Conservation (phyloP, 2,329 filamentous ascomycete genomes). For the Penicillium sp. region DNA sequence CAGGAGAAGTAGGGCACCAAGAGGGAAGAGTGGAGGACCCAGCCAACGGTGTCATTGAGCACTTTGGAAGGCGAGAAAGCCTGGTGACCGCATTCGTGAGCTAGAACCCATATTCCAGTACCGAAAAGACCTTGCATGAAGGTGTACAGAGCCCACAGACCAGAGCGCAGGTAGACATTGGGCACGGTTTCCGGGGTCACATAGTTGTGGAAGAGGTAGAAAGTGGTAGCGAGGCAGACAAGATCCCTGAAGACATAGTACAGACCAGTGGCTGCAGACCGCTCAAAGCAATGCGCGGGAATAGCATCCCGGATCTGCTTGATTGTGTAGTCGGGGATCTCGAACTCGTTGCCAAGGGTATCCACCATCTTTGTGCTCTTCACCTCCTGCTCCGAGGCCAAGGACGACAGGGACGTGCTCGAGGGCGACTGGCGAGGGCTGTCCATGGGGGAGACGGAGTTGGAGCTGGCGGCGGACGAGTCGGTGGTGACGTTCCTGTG, state of each 20-base stretch:
- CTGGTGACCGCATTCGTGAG: slow-evolving; percentile 96
- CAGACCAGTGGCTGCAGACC: slow-evolving; percentile 71
- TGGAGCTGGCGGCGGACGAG: slow-evolving; percentile 54
- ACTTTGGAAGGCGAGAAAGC: slow-evolving; percentile 90
- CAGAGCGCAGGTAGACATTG: slow-evolving; percentile 61
- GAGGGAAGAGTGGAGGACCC: slow-evolving; percentile 81
- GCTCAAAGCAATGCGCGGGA: slow-evolving; percentile 93
- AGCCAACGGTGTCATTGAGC: slow-evolving; percentile 88
- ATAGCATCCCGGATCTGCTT: slow-evolving; percentile 97
- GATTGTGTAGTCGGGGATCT: slow-evolving; percentile 92
- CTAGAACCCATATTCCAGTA: slow-evolving; percentile 92
- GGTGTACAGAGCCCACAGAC: slow-evolving; percentile 65
- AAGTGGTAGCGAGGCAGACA: slow-evolving; percentile 66
- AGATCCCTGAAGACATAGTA: slow-evolving; percentile 82
- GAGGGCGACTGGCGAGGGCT: slow-evolving; percentile 66
- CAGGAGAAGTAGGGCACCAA: slow-evolving; percentile 98
- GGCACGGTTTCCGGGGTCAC: slow-evolving; percentile 81
- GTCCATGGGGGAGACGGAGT: slow-evolving; percentile 53
- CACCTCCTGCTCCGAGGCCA: slow-evolving; percentile 61
- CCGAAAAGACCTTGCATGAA: slow-evolving; percentile 87
- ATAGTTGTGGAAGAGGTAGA: slow-evolving; percentile 84
- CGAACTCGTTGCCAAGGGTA: slow-evolving; percentile 92
- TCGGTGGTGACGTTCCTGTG: slow-evolving; percentile 52
- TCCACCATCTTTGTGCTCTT: slow-evolving; percentile 63
- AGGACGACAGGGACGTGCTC: slow-evolving; percentile 86